Evolutionary conservation across 1,284 basidiomycete species (phyloP), one percentile per base, ranked within the genome.

Genomic region (Ganoderma resinaceum): DNA sequence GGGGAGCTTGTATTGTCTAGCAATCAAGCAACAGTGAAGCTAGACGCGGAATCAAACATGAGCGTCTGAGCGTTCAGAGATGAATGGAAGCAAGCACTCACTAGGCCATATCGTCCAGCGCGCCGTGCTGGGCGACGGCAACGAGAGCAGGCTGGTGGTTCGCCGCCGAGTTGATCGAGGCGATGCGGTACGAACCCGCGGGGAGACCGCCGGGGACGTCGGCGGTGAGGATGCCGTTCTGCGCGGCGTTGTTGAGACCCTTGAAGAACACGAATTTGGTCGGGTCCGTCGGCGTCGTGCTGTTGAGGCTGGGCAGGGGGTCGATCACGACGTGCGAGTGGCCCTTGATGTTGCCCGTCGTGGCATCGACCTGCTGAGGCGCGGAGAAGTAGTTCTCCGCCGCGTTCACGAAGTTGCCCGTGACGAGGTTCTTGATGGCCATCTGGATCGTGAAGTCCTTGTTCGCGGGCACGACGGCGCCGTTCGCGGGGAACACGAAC

Each of bases 271-370:
- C 85, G 75, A 89, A 89, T 60, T 79, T 79, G 63, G 74, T 81
- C 7, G 90, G 87, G 79, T 91, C 80, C 18, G 82, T 85, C 8
- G 86, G 82, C 1, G 80, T 82, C 18, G 87, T 88, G 75, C 86
- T 83, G 62, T 80, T 79, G 43, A 87, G 75, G n/a, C 83, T 78
- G 55, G 77, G 75, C 69, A 92, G 78, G 66, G 75, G 53, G 79
- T 92, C 85, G 72, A 91, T 82, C 62, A 88, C 85, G 69, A 92
- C 81, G 76, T 92, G 90, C 12, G 86, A 85, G 78, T 91, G 89
- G 2, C 89, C 90, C 53, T 83, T 75, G 70, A 90, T 85, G 52
- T 78, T 78, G 55, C 89, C 91, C 49, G 81, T 53, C 20, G 65
- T 74, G 69, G 89, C 83, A 46, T 90, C 77, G 70, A 87, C 84